Base-by-base conservation (phyloP, 176 grass and related monocot genomes). In the Carex pumila region DNA sequence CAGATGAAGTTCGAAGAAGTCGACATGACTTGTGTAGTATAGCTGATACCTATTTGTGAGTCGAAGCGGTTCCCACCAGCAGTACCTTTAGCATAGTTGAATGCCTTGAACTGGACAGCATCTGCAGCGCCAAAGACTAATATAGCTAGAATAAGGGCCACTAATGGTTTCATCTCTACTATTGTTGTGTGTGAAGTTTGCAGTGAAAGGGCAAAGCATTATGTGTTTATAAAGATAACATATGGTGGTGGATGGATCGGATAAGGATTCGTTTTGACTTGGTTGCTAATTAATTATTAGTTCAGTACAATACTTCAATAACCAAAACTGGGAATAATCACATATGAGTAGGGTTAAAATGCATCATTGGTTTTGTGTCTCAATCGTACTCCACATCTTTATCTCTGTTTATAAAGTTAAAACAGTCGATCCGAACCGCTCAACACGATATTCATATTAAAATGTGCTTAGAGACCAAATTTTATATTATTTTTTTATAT, bases 1-100 rank as follows among this genome's bases (percentile, higher is more conserved):
- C 93, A 95, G 45, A 75, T 73, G 85, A 92, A 95, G 77, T 68
- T 32, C 3, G 93, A 88, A 14, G 93, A 79, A 65, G 21, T 82
- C 5, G 88, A 81, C 75, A 92, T 87, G 14, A 95, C 83, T 49
- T 89, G 86, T 81, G 72, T 80, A 13, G 84, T 85, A 73, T 90
- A 89, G 45, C 25, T 71, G 13, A 73, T 19, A 68, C 93, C 87
- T 59, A 87, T 87, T 43, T 89, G 84, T 63, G 4, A 66, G 82
- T 85, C 56, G 79, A 95, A 95, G 1, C 88, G 90, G 83, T 17
- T 71, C 22, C 93, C 90, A 25, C 90, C 93, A 4, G 71, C 3
- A n/a, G 90, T 90, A 56, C 66, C 68, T 57, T n/a, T 19, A 5
- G 88, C 93, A 9, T 83, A 82, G 90, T 92, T 92, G 54, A 3